phyloP scores from a whole-genome alignment of 2,329 filamentous ascomycete species.

The Hypomyces rosellus region DNA sequence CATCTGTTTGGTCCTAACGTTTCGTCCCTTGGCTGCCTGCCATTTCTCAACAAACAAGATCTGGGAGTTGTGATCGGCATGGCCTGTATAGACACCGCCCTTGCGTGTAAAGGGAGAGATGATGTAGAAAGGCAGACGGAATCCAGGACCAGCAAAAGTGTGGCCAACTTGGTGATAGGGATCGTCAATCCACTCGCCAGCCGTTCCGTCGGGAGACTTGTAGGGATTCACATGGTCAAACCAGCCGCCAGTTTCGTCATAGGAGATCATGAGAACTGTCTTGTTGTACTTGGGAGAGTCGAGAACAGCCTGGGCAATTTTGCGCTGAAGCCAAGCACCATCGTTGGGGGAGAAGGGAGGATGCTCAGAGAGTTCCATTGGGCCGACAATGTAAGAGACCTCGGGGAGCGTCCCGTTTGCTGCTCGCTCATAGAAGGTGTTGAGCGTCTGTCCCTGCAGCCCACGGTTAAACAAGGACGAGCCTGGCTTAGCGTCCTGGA shows the following conservation, averaged over 20 bases:
- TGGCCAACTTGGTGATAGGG: constrained; percentile 33
- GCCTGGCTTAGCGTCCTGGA: constrained; percentile 35
- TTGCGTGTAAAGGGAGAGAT: constrained; percentile 50
- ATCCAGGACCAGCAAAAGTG: constrained; percentile 28
- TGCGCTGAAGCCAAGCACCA: constrained; percentile 48
- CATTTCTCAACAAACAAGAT: constrained; percentile 48
- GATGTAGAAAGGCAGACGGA: constrained; percentile 49
- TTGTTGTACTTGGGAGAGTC: constrained; percentile 42
- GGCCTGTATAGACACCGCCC: constrained; percentile 47
- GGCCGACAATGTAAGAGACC: constrained; percentile 46
- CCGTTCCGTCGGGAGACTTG: constrained; percentile 40
- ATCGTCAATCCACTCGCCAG: constrained; percentile 46
- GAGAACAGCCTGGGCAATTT: constrained; percentile 45
- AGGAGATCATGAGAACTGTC: constrained; percentile 41
- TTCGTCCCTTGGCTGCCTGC: constrained; percentile 30
- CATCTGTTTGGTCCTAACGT: constrained; percentile 29
- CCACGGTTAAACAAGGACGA: constrained; percentile 40
- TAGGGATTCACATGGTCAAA: constrained; percentile 50
- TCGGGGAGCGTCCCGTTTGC: constrained; percentile 45
- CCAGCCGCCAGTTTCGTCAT: constrained; percentile 45
- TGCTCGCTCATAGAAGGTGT: constrained; percentile 44
- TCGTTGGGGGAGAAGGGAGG: constrained; percentile 46
- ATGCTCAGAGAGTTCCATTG: constrained; percentile 46
- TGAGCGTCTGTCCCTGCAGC: constrained; percentile 40
- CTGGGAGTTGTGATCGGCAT: constrained; percentile 49